phyloP scores from a whole-genome alignment of 768 basidiomycete species.

The Termitomyces sp. region DNA sequence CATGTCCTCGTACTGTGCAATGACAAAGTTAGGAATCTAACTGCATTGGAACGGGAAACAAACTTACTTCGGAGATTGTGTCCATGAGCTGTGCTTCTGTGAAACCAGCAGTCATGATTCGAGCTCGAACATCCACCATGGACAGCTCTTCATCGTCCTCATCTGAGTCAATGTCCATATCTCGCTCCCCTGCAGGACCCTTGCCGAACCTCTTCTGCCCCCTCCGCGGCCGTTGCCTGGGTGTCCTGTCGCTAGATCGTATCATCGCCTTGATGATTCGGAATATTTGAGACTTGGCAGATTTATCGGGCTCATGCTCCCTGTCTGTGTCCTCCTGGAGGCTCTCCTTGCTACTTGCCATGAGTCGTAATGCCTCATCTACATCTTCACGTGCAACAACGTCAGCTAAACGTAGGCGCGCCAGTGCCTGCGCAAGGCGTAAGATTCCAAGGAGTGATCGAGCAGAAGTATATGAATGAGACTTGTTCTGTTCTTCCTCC shows the following conservation, averaged over 20 bases:
- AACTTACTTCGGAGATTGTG: constrained; percentile 70
- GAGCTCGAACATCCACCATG: constrained; percentile 83
- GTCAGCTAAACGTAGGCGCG: constrained; percentile 82
- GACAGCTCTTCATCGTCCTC: constrained; percentile 68
- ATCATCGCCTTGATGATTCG: constrained; percentile 89
- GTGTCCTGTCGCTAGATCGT: constrained; percentile 24
- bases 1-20: constrained; percentile 70
- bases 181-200: constrained; percentile 66
- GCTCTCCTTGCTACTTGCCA: constrained; percentile 95
- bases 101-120: constrained; percentile 82
- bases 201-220: constrained; percentile 54
- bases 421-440: constrained; percentile 91
- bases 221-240: constrained; percentile 28
- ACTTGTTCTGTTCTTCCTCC: constrained; percentile 82
- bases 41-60: not conserved
- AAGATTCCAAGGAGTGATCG: constrained; percentile 93
- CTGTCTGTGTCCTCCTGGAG: constrained; percentile 75
- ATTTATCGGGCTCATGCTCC: constrained; percentile 68
- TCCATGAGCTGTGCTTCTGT: constrained; percentile 89
- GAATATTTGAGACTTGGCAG: constrained; percentile 80
- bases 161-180: constrained; percentile 66
- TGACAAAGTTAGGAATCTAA: constrained; percentile 10
- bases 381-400: constrained; percentile 83
- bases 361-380: constrained; percentile 92
- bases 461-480: constrained; percentile 92